A percentile compares a stretch with the other conserved stretches of the same genome.
Evolutionary conservation across 202 grass and related monocot genomes (phyloP).

Genomic region (Saccharum hybrid): DNA sequence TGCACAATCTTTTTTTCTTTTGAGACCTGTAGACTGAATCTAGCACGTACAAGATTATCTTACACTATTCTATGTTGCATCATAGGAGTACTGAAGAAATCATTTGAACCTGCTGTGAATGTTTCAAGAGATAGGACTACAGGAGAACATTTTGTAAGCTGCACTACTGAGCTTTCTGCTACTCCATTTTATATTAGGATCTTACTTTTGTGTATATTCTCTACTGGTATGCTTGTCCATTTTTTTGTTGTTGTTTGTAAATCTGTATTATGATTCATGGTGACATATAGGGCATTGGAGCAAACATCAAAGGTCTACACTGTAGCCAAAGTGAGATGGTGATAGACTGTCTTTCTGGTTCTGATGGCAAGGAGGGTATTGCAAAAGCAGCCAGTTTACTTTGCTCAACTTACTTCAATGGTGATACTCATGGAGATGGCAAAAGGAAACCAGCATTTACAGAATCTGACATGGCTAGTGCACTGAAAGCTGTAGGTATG

Average conservation of each 20-base stretch:
- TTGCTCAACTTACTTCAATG: conserved; percentile 55
- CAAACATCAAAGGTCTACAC: conserved; percentile 47
- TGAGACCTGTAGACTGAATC: not conserved
- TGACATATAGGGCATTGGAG: conserved; percentile 56
- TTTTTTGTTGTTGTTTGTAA: conserved; percentile 28
- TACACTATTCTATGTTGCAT: conserved; percentile 26
- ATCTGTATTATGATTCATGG: conserved; percentile 31
- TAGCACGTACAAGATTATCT: conserved; percentile 20
- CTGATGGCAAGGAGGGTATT: conserved; percentile 84
- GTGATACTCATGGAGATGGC: conserved; percentile 33
- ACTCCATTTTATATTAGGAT: not conserved
- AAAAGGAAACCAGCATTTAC: conserved; percentile 55
- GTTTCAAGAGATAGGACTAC: conserved; percentile 43
- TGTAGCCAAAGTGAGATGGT: conserved; percentile 54
- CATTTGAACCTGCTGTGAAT: conserved; percentile 52
- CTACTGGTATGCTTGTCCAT: conserved; percentile 15
- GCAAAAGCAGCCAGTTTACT: conserved; percentile 94
- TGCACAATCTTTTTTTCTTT: not conserved
- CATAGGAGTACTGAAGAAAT: conserved; percentile 83
- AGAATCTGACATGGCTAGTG: conserved; percentile 68
- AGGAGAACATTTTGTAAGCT: conserved; percentile 56
- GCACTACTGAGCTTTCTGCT: conserved; percentile 37
- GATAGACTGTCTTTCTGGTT: conserved; percentile 73
- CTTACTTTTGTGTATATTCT: not conserved
- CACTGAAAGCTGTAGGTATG: conserved; percentile 79